These are phyloP conservation scores for Cruciata laevipes DNA, from an alignment of 257 asterid species.

Conservation along the genomic window DNA sequence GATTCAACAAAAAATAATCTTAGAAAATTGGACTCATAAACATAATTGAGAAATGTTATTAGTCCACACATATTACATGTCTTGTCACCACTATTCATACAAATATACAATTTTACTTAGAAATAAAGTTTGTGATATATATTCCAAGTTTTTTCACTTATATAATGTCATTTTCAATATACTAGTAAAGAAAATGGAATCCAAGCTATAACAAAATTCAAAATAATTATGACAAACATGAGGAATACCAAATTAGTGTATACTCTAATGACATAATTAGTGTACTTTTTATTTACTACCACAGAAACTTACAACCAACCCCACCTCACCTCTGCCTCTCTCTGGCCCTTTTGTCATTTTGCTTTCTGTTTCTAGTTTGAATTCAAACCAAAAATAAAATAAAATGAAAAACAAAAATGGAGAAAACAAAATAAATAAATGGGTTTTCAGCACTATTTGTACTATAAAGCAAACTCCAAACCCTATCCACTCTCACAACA, in stretches of 20 bases:
- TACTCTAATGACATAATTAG: background rate
- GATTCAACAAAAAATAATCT: too few species aligned
- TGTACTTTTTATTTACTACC: background rate
- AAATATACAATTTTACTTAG: too few species aligned
- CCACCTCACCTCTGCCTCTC: background rate
- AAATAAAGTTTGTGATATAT: too few species aligned
- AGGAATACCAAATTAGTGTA: background rate
- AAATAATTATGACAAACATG: background rate
- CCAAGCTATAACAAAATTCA: background rate
- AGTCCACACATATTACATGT: too few species aligned
- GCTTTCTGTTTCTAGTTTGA: background rate
- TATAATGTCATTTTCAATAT: background rate
- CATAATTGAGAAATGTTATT: too few species aligned
- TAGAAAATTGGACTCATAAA: too few species aligned
- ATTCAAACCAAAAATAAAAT: background rate
- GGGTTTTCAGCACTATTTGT: background rate
- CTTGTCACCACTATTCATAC: too few species aligned
- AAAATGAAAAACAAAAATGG: too few species aligned
- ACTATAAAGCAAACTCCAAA: background rate
- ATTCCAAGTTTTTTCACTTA: too few species aligned
- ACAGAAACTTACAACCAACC: background rate
- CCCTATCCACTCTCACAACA: background rate
- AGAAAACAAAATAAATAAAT: background rate
- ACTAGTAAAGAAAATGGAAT: background rate
- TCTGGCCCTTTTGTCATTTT: background rate